Base-by-base conservation (phyloP, 768 basidiomycete species). In the Boletus reticulatus region DNA sequence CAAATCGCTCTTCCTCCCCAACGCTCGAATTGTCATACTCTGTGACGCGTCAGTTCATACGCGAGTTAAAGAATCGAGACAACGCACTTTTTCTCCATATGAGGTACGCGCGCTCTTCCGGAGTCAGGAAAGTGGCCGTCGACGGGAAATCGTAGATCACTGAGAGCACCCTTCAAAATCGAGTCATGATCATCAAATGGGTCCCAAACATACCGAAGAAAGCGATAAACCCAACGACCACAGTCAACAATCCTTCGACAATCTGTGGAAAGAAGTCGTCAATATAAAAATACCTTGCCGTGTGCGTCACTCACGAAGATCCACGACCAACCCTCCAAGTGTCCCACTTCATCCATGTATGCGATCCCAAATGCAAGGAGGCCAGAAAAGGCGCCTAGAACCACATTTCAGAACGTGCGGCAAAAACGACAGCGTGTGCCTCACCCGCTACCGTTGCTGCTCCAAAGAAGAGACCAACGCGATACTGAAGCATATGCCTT, bases 401-500 rank as follows among this genome's bases (percentile, higher is more conserved):
- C 34, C 32, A 32, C 14, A 13, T 20, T 55, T 46, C 5, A 27
- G 37, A 14, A 20, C 2, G 13, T 13, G 1, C 0, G 2, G 19
- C 20, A 43, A 16, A 24, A 19, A 3, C 8, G 11, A 11, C 0
- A 12, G 1, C 6, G 16, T 22, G 13, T 38, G 10, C 27, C 17
- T 53, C 27, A 62, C 84, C 85, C 3, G 83, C 83, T 38, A 84
- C 63, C 6, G 84, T 81, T 9, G 85, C 85, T 16, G 85, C 82
- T 12, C 83, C 82, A 61, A 84, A 84, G 75, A 89, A 87, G 9
- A 85, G 63, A 4, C 79, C 84, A 38, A 87, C 75, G 9, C 86
- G 80, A 56, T 78, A 75, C 60, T 85, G 85, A 27, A 84, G 72
- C 68, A 78, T 75, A 59, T 85, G 76, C 10, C 84, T 77, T 8